These are phyloP conservation scores for Malassezia obtusa DNA, from an alignment of 1,284 basidiomycete species.

Conservation along the genomic window DNA sequence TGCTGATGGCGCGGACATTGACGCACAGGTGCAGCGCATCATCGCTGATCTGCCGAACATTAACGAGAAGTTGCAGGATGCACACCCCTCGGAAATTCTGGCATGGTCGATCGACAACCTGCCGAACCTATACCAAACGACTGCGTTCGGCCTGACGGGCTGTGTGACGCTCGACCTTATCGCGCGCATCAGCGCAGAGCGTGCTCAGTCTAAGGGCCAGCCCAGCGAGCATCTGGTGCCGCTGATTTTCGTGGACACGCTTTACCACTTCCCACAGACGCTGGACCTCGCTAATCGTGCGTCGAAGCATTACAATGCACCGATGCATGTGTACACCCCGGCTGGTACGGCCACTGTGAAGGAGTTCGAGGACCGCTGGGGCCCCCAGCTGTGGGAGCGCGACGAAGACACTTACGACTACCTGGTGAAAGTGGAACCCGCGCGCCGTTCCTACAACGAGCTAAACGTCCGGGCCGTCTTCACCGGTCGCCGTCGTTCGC, in stretches of 20 bases:
- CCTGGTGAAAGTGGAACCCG: slow-evolving; percentile 90
- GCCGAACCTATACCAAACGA: slow-evolving; percentile 46
- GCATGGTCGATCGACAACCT: slow-evolving; percentile 46
- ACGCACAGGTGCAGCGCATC: slow-evolving; percentile 12
- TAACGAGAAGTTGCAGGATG: slow-evolving; percentile 39
- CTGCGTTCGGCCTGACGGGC: slow-evolving; percentile 45
- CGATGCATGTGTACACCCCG: slow-evolving; percentile 71
- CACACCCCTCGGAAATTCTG: slow-evolving; percentile 39
- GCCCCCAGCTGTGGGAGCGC: slow-evolving; percentile 73
- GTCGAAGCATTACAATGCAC: slow-evolving; percentile 63
- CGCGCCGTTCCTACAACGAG: slow-evolving; percentile 72
- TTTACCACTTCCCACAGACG: slow-evolving; percentile 92
- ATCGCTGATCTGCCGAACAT: slow-evolving; percentile 29
- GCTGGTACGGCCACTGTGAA: slow-evolving; percentile 59
- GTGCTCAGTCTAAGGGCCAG: slow-evolving; percentile 22
- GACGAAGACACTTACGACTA: slow-evolving; percentile 87
- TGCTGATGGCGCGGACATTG: neutral
- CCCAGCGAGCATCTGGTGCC: slow-evolving; percentile 39
- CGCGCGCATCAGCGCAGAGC: slow-evolving; percentile 31
- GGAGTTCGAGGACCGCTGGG: slow-evolving; percentile 74
- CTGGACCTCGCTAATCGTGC: slow-evolving; percentile 74
- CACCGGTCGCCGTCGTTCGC: slow-evolving; percentile 82
- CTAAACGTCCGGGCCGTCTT: slow-evolving; percentile 78
- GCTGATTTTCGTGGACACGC: slow-evolving; percentile 60
- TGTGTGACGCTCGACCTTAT: slow-evolving; percentile 47